Evolutionary conservation across 768 basidiomycete species (phyloP).

Genomic region (Leucocoprinus birnbaumii): DNA sequence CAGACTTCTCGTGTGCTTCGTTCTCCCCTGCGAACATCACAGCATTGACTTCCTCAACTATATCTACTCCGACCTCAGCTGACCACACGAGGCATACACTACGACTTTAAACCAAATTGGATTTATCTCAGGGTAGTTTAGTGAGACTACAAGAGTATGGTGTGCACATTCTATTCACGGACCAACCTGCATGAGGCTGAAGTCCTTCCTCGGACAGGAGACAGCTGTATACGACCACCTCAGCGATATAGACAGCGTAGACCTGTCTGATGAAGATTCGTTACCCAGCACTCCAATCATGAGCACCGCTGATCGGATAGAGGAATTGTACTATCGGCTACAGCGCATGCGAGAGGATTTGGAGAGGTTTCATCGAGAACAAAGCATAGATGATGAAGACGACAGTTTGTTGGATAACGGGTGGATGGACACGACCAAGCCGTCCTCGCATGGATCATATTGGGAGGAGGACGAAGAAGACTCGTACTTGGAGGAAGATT

Average conservation of each 20-base stretch:
- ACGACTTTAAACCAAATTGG: too few species aligned
- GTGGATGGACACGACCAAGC: not conserved
- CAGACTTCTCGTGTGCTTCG: not conserved
- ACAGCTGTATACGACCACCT: not conserved
- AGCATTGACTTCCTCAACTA: not conserved
- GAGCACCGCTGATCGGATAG: conserved; percentile 1
- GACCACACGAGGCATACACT: not conserved
- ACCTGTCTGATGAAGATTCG: conserved; percentile 2
- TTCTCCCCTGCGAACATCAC: not conserved
- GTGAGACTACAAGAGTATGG: not conserved
- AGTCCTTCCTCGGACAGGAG: not conserved
- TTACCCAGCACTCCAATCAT: not conserved
- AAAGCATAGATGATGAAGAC: not conserved
- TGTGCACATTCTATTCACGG: not conserved
- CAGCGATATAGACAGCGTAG: not conserved
- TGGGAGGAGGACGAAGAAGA: not conserved
- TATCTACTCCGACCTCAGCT: not conserved
- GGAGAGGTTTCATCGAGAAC: not conserved
- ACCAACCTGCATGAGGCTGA: not conserved
- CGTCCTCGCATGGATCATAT: not conserved
- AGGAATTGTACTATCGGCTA: not conserved
- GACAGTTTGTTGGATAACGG: not conserved
- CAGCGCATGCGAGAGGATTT: not conserved
- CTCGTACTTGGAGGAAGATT: not conserved
- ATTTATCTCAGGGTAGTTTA: not conserved